These are phyloP conservation scores for Stellera chamaejasme DNA, from an alignment of 345 rosid species.

Conservation along the genomic window DNA sequence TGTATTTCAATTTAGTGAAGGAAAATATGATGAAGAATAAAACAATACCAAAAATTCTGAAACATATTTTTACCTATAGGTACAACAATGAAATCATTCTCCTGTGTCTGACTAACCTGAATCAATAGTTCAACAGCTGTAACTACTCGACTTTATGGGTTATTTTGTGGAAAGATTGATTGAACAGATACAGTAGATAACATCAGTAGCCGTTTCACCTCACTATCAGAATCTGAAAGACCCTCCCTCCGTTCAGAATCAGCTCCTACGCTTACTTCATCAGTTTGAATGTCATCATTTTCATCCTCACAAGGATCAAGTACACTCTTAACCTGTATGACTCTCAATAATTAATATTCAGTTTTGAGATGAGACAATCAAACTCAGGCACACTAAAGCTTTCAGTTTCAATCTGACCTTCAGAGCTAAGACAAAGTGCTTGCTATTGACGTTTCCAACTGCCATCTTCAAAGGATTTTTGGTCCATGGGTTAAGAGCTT, in stretches of 20 bases:
- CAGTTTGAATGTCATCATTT: conserved; percentile 62
- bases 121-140: conserved; percentile 12
- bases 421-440: conserved; percentile 77
- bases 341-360: conserved; percentile 5
- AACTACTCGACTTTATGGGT: not conserved
- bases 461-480: conserved; percentile 90
- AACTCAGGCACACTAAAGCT: conserved; percentile 7
- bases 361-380: conserved; percentile 1
- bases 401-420: conserved; percentile 37
- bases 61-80: conserved; percentile 53
- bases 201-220: conserved; percentile 35
- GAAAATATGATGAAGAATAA: not conserved
- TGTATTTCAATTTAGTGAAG: conserved; percentile 4
- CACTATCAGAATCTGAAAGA: conserved; percentile 72
- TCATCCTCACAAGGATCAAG: conserved; percentile 98
- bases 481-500: conserved; percentile 74
- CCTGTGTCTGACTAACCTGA: conserved; percentile 62
- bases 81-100: conserved; percentile 46
- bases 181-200: conserved; percentile 1
- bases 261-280: conserved; percentile 55
- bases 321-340: conserved; percentile 81
- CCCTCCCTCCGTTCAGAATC: conserved; percentile 51
- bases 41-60: not conserved
- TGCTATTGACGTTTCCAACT: conserved; percentile 96
- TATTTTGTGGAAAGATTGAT: not conserved